Percentiles rank a stretch among this genome's conserved stretches.
phyloP scores from a whole-genome alignment of 768 basidiomycete genomes.

The Trametes sanguinea region DNA sequence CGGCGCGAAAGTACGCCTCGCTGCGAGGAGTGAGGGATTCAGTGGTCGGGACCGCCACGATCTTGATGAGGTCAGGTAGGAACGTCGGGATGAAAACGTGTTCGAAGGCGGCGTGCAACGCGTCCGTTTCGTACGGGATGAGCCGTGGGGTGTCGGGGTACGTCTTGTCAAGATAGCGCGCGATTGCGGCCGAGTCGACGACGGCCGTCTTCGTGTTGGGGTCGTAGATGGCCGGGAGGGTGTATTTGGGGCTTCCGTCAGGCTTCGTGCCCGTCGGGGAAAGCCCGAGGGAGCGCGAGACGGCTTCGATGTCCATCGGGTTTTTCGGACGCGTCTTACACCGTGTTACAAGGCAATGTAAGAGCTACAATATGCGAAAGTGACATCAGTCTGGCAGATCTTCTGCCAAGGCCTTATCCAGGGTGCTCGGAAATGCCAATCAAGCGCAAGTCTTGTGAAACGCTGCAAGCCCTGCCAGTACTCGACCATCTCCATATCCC shows the following conservation, averaged over 20 bases:
- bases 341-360: not conserved
- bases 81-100: conserved; percentile 1
- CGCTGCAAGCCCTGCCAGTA: too few species aligned
- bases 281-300: conserved; percentile 39
- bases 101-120: conserved; percentile 31
- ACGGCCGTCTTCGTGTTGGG: conserved; percentile 24
- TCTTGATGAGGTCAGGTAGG: not conserved
- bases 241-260: conserved; percentile 28
- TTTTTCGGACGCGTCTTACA: too few species aligned
- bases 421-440: not conserved
- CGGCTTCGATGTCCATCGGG: conserved; percentile 31
- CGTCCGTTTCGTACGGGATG: conserved; percentile 35
- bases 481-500: too few species aligned
- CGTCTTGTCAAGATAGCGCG: conserved; percentile 31
- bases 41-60: conserved; percentile 13
- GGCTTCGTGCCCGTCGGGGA: conserved; percentile 34
- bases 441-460: not conserved
- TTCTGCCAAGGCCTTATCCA: not conserved
- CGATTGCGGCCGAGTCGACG: conserved; percentile 33
- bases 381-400: not conserved
- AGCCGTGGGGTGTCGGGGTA: conserved; percentile 37
- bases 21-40: conserved; percentile 38
- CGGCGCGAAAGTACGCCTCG: conserved; percentile 41
- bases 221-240: conserved; percentile 35
- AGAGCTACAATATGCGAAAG: not conserved